These are phyloP conservation scores for Aspergillus pseudotamarii DNA, from an alignment of 2,329 filamentous ascomycete genomes.

Conservation along the genomic window DNA sequence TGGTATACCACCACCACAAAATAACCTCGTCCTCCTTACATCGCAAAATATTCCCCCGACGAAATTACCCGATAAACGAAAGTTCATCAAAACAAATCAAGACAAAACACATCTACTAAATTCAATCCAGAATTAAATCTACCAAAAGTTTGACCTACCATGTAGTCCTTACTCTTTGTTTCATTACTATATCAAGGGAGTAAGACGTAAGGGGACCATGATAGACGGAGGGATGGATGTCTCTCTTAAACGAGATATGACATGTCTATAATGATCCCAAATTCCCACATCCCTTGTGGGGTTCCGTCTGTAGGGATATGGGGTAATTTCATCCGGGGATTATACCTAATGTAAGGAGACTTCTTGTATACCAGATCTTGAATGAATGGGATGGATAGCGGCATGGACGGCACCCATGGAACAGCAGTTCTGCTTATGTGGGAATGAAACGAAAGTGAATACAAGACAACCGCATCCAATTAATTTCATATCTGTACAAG, in stretches of 20 bases:
- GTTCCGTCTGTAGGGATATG: background rate
- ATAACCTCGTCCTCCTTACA: background rate
- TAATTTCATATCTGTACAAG: conserved; percentile 2
- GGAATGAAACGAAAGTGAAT: background rate
- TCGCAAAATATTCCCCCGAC: background rate
- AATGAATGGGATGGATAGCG: background rate
- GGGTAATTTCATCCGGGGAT: background rate
- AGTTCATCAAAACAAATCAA: background rate
- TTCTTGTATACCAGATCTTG: background rate
- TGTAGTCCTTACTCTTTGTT: background rate
- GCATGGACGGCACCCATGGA: background rate
- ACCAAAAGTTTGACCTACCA: background rate
- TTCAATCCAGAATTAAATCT: background rate
- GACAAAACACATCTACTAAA: background rate
- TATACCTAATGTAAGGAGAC: background rate
- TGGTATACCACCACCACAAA: background rate
- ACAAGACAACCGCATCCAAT: background rate
- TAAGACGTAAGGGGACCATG: background rate
- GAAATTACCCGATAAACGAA: background rate
- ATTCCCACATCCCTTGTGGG: background rate
- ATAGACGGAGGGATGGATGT: background rate
- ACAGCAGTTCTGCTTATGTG: background rate
- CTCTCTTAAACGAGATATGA: background rate
- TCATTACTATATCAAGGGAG: background rate
- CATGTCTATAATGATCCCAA: background rate